These are phyloP conservation scores for Drosera capensis DNA, from an alignment of 148 eudicot genomes.

Conservation along the genomic window DNA sequence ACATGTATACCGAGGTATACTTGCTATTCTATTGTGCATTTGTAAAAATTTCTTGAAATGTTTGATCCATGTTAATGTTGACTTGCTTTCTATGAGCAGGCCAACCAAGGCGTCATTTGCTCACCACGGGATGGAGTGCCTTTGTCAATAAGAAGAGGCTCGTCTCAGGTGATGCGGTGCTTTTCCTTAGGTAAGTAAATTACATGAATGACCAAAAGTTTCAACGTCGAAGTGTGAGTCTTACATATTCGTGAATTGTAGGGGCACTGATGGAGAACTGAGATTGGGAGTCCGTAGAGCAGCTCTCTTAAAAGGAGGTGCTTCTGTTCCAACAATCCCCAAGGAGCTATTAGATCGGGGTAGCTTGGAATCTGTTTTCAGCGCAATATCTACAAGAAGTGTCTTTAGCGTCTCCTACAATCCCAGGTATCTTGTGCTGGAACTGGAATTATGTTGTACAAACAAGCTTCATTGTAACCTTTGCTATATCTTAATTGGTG, in stretches of 20 bases:
- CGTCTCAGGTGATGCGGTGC: slow-evolving; percentile 90
- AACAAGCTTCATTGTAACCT: too few relatives aligned
- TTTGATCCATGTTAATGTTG: neutral
- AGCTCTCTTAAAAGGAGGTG: slow-evolving; percentile 36
- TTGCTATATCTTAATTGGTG: too few relatives aligned
- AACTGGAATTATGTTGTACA: too few relatives aligned
- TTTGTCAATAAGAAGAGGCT: slow-evolving; percentile 94
- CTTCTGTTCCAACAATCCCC: slow-evolving; percentile 21
- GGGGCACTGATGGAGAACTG: slow-evolving; percentile 83
- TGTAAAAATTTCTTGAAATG: neutral
- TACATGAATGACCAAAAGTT: too few relatives aligned
- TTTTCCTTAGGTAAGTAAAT: slow-evolving; percentile 41
- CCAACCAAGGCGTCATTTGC: slow-evolving; percentile 90
- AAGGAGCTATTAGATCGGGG: slow-evolving; percentile 27
- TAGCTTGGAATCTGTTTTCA: slow-evolving; percentile 29
- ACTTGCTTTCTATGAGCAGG: slow-evolving; percentile 29
- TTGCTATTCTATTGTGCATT: neutral
- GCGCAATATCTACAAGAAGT: slow-evolving; percentile 37
- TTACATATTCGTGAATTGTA: slow-evolving; percentile 8
- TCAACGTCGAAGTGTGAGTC: too few relatives aligned
- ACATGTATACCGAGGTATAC: slow-evolving; percentile 76
- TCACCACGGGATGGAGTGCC: slow-evolving; percentile 98
- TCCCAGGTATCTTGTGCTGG: slow-evolving; percentile 54
- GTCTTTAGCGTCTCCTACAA: slow-evolving; percentile 63
- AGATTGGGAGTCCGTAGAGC: slow-evolving; percentile 84